phyloP scores from a whole-genome alignment of 2,329 filamentous ascomycete species.

The Pseudogymnoascus sp. region DNA sequence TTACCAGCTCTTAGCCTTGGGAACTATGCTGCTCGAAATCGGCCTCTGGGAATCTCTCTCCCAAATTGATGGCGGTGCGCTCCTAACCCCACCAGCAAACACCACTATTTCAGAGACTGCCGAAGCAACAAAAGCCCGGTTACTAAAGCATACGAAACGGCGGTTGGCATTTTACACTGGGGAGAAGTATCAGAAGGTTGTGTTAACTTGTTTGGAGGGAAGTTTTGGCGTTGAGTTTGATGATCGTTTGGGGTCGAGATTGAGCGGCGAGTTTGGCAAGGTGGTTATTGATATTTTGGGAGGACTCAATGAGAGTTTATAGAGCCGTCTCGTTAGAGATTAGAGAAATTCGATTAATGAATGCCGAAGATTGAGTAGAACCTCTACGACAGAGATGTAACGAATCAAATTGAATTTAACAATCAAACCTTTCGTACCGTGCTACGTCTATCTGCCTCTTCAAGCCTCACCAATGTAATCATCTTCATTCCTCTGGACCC shows the following conservation, averaged over 20 bases:
- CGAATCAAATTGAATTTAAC: not conserved
- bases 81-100: slow-evolving; percentile 25
- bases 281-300: not conserved
- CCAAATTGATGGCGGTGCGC: not conserved
- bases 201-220: slow-evolving; percentile 27
- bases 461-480: not conserved
- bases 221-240: slow-evolving; percentile 5
- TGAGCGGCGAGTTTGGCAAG: not conserved
- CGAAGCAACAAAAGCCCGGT: slow-evolving; percentile 12
- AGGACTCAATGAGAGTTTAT: not conserved
- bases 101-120: slow-evolving; percentile 14
- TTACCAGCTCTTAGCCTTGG: slow-evolving; percentile 27
- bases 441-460: not conserved
- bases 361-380: not conserved
- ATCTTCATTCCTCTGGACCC: not conserved
- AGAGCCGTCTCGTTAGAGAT: not conserved
- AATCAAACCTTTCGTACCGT: not conserved
- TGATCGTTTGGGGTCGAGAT: not conserved
- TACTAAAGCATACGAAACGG: slow-evolving; percentile 20
- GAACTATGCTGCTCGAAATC: slow-evolving; percentile 47
- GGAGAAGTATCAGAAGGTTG: slow-evolving; percentile 27
- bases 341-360: not conserved
- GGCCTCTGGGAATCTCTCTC: slow-evolving; percentile 36
- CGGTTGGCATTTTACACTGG: slow-evolving; percentile 28
- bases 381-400: not conserved